Percentiles rank a stretch among this genome's conserved stretches.
These are phyloP conservation scores for Aureobasidium uvarum DNA, from an alignment of 2,329 filamentous ascomycete species.

Conservation along the genomic window DNA sequence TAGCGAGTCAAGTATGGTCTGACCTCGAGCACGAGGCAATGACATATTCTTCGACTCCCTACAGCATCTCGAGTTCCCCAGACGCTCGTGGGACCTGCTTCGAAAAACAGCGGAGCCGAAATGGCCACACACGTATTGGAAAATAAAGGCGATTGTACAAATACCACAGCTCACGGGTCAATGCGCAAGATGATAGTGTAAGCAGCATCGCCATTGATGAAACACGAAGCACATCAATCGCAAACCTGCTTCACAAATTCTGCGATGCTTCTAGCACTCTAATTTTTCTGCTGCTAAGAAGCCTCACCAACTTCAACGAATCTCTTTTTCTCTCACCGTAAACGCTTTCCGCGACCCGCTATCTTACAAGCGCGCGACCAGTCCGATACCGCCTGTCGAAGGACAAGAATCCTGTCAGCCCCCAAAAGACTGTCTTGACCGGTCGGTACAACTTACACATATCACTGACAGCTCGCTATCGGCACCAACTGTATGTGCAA, in stretches of 20 bases:
- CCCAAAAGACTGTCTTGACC: neutral
- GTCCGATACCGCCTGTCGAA: slow-evolving; percentile 10
- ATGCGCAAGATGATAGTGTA: slow-evolving; percentile 12
- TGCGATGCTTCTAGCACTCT: slow-evolving; percentile 8
- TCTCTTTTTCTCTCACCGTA: neutral
- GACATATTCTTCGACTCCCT: neutral
- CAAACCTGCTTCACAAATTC: neutral
- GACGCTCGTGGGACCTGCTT: neutral
- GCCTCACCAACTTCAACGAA: slow-evolving; percentile 1
- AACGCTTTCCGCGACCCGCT: slow-evolving; percentile 10
- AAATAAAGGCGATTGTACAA: neutral
- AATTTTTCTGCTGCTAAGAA: neutral
- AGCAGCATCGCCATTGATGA: slow-evolving; percentile 1
- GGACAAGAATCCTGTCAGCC: neutral
- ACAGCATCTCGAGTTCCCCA: slow-evolving; percentile 3
- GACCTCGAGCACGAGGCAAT: neutral
- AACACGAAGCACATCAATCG: slow-evolving; percentile 21
- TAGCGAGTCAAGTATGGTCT: neutral
- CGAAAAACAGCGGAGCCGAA: slow-evolving; percentile 8
- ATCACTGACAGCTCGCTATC: slow-evolving; percentile 7
- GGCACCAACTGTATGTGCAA: neutral
- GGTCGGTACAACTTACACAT: slow-evolving; percentile 17
- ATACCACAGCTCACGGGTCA: neutral
- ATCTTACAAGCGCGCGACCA: neutral
- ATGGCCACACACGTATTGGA: slow-evolving; percentile 1